These are phyloP conservation scores for Scleroderma citrinum DNA, from an alignment of 768 basidiomycete genomes.

Conservation along the genomic window DNA sequence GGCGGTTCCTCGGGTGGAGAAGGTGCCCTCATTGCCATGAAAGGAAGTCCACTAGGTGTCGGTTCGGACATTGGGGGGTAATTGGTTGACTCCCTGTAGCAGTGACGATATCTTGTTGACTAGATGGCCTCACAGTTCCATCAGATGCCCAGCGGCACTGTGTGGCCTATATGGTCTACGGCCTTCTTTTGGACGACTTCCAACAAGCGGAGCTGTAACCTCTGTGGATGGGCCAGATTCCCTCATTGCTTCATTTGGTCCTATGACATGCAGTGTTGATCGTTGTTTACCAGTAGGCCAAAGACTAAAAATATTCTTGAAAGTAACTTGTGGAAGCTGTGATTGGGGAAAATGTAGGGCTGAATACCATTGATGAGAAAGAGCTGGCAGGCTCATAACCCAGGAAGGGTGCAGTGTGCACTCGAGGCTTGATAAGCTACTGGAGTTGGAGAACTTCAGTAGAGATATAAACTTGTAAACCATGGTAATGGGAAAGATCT, in stretches of 20 bases:
- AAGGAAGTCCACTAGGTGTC: slow-evolving; percentile 50
- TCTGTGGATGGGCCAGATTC: slow-evolving; percentile 68
- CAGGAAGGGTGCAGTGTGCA: no score
- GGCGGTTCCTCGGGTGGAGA: slow-evolving; percentile 89
- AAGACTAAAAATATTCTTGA: no score
- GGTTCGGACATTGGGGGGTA: slow-evolving; percentile 82
- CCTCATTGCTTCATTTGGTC: slow-evolving; percentile 67
- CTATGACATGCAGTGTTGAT: slow-evolving; percentile 50
- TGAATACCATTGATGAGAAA: slow-evolving; percentile 48
- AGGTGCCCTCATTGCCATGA: slow-evolving; percentile 59
- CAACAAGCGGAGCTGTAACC: slow-evolving; percentile 62
- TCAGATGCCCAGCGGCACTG: slow-evolving; percentile 65
- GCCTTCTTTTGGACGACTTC: slow-evolving; percentile 64
- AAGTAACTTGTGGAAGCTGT: slow-evolving; percentile 62
- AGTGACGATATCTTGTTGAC: background rate
- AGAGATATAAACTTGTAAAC: slow-evolving; percentile 52
- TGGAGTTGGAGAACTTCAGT: no score
- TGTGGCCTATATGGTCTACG: slow-evolving; percentile 68
- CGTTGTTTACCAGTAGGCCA: no score
- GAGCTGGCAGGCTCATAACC: slow-evolving; percentile 57
- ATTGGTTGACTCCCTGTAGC: background rate
- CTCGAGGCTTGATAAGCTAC: no score
- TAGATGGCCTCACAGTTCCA: slow-evolving; percentile 39
- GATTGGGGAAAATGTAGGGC: slow-evolving; percentile 56
- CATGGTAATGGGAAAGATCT: slow-evolving; percentile 47